These are phyloP conservation scores for Hymenochaete sp. DNA, from an alignment of 1,284 basidiomycete genomes.

Conservation along the genomic window DNA sequence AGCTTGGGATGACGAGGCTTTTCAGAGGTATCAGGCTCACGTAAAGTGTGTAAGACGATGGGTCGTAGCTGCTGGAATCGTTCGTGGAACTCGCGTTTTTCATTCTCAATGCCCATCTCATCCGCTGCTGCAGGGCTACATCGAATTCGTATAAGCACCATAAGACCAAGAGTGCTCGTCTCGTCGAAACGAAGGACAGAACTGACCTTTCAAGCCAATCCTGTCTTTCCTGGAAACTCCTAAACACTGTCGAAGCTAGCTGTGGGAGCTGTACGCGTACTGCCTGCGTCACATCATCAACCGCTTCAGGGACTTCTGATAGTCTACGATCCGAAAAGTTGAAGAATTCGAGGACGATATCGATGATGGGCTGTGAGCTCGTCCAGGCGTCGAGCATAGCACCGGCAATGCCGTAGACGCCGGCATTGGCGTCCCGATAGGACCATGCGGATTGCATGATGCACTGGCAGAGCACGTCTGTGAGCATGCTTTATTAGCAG, in stretches of 20 bases:
- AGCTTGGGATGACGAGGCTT: slow-evolving; percentile 1
- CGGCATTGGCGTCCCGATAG: slow-evolving; percentile 63
- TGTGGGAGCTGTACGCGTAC: slow-evolving; percentile 60
- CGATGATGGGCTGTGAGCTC: slow-evolving; percentile 57
- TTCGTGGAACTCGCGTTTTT: slow-evolving; percentile 50
- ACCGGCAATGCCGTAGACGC: slow-evolving; percentile 69
- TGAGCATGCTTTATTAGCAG: background rate
- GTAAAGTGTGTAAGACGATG: slow-evolving; percentile 65
- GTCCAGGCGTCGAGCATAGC: slow-evolving; percentile 83
- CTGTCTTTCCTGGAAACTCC: slow-evolving; percentile 65
- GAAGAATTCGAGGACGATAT: slow-evolving; percentile 67
- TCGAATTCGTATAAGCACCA: slow-evolving; percentile 3
- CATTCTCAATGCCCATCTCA: slow-evolving; percentile 39
- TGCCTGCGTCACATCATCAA: slow-evolving; percentile 24
- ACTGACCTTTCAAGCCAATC: slow-evolving; percentile 59
- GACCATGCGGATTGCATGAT: slow-evolving; percentile 65
- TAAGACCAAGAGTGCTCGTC: background rate
- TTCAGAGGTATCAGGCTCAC: slow-evolving; percentile 35
- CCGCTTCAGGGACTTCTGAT: slow-evolving; percentile 29
- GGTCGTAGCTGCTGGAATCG: slow-evolving; percentile 64
- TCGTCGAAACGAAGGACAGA: background rate
- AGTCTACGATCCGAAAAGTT: slow-evolving; percentile 41
- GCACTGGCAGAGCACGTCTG: slow-evolving; percentile 38
- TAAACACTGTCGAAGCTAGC: slow-evolving; percentile 62
- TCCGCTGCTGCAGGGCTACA: slow-evolving; percentile 38